Evolutionary conservation across 1,284 basidiomycete genomes (phyloP).

Genomic region (Cryptococcus sp.): DNA sequence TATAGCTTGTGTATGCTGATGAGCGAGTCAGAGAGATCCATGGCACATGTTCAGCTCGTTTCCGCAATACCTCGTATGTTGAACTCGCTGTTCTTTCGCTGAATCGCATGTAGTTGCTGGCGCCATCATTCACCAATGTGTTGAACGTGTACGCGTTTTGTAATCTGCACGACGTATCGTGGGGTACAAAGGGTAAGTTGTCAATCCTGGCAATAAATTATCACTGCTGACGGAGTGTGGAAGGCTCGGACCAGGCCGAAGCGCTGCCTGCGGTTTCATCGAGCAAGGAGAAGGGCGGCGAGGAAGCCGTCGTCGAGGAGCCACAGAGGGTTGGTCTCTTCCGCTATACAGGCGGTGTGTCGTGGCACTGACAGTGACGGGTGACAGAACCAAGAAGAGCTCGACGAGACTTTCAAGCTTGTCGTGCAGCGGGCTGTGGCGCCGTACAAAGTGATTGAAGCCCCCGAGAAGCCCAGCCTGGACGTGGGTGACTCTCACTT

Average conservation of each 20-base stretch:
- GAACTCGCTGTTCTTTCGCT: background rate
- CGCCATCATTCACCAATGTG: slow-evolving; percentile 89
- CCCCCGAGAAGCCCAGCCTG: slow-evolving; percentile 76
- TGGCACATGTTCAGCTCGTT: slow-evolving; percentile 99
- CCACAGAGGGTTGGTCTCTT: slow-evolving; percentile 61
- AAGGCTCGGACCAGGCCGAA: slow-evolving; percentile 93
- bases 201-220: background rate
- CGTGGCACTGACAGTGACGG: no score
- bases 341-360: no score
- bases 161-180: slow-evolving; percentile 78
- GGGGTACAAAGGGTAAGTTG: slow-evolving; percentile 23
- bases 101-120: slow-evolving; percentile 60
- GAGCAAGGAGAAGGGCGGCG: slow-evolving; percentile 73
- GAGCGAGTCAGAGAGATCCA: slow-evolving; percentile 72
- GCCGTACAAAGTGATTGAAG: slow-evolving; percentile 69
- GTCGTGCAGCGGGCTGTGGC: slow-evolving; percentile 90
- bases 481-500: slow-evolving; percentile 57
- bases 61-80: slow-evolving; percentile 72
- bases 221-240: slow-evolving; percentile 73
- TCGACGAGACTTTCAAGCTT: slow-evolving; percentile 90
- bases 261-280: slow-evolving; percentile 88
- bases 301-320: slow-evolving; percentile 77
- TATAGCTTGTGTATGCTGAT: slow-evolving; percentile 3
- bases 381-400: slow-evolving; percentile 70
- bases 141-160: slow-evolving; percentile 97